Conservation (phyloP, 2,329 filamentous ascomycete genomes). For the Coleophoma eucalyptorum region DNA sequence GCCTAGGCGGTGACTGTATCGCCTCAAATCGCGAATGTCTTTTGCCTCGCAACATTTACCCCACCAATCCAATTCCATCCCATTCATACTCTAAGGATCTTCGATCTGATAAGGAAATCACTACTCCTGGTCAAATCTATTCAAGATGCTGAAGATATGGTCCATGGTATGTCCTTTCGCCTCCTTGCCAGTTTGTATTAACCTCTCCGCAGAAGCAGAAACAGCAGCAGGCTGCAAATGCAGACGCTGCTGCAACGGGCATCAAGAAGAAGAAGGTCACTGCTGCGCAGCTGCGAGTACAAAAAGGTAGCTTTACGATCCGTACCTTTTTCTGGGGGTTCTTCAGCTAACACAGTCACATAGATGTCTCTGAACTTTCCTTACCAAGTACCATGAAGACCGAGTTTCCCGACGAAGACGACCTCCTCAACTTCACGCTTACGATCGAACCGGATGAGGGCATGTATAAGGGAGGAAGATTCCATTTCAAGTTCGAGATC, state of each 20-base stretch:
- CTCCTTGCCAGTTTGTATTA: slow-evolving; percentile 6
- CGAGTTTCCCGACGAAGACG: slow-evolving; percentile 76
- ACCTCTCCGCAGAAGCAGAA: slow-evolving; percentile 72
- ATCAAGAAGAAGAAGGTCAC: slow-evolving; percentile 99
- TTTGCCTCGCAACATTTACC: no score
- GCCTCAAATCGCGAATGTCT: no score
- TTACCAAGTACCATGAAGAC: slow-evolving; percentile 78
- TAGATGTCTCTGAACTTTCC: slow-evolving; percentile 78
- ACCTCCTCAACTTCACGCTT: slow-evolving; percentile 80
- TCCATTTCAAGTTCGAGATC: slow-evolving; percentile 89
- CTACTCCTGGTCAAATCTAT: no score
- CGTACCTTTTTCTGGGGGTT: background rate
- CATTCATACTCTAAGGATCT: no score
- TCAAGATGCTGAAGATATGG: slow-evolving; percentile 98
- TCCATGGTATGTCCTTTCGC: slow-evolving; percentile 69
- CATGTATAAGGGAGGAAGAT: slow-evolving; percentile 82
- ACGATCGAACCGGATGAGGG: slow-evolving; percentile 82
- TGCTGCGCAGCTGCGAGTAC: slow-evolving; percentile 88
- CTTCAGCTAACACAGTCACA: slow-evolving; percentile 1
- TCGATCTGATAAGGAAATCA: no score
- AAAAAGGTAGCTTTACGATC: slow-evolving; percentile 67
- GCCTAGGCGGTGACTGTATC: no score
- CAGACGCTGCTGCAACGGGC: slow-evolving; percentile 59
- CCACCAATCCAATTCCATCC: no score
- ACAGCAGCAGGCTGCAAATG: slow-evolving; percentile 90